These are phyloP conservation scores for Triangularia verruculosa DNA, from an alignment of 2,329 filamentous ascomycete species.

Conservation along the genomic window DNA sequence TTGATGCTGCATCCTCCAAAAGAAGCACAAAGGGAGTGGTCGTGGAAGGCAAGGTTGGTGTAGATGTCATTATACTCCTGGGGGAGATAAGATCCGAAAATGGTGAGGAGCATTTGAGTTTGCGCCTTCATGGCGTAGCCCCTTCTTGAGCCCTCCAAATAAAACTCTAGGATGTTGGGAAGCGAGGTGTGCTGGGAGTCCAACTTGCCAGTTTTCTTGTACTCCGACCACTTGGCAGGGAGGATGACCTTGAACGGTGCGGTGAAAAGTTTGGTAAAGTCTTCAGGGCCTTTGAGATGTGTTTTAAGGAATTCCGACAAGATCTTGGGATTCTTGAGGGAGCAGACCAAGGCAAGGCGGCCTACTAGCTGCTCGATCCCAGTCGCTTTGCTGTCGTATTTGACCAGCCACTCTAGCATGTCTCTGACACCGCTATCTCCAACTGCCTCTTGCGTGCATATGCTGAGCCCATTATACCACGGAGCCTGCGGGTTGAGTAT, in stretches of 20 bases:
- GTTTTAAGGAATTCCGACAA: background rate
- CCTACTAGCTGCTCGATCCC: background rate
- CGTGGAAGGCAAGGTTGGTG: background rate
- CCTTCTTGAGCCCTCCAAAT: background rate
- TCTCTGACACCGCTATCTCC: background rate
- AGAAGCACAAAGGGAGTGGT: background rate
- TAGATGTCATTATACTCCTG: background rate
- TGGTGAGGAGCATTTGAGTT: constrained; percentile 3
- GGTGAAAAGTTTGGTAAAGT: background rate
- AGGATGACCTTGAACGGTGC: constrained; percentile 4
- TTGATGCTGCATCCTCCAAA: background rate
- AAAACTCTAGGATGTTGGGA: constrained; percentile 2
- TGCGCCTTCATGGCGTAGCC: background rate
- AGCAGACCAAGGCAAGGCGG: constrained; percentile 9
- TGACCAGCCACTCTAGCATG: constrained; percentile 7
- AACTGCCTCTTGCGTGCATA: background rate
- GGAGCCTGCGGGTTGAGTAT: constrained; percentile 5
- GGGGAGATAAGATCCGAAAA: background rate
- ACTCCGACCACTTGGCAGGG: background rate
- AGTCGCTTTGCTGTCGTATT: background rate
- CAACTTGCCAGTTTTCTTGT: background rate
- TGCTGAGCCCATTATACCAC: constrained; percentile 4
- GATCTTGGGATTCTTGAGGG: background rate
- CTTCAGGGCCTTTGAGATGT: background rate
- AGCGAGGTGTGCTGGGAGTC: background rate